Conservation (phyloP, 805 yeast genomes). For the Candida maltosa region DNA sequence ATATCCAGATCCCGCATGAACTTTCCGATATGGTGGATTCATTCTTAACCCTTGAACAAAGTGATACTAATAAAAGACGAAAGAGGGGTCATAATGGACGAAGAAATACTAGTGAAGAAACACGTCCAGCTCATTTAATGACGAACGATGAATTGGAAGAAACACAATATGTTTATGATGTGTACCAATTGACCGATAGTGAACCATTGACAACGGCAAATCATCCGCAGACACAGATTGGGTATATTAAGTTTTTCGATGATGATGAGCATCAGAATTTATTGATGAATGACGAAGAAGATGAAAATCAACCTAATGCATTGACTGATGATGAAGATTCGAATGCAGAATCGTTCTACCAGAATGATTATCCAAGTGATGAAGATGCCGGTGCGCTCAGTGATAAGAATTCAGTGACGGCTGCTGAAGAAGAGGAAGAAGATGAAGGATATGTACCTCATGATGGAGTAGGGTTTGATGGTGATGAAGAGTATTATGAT, state of each 20-base stretch:
- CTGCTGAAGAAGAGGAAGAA: slow-evolving; percentile 14
- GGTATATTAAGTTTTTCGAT: slow-evolving; percentile 54
- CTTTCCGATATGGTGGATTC: slow-evolving; percentile 73
- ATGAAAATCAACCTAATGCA: slow-evolving; percentile 24
- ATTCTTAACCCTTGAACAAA: slow-evolving; percentile 40
- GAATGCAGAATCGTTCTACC: slow-evolving; percentile 87
- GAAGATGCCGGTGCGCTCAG: slow-evolving; percentile 56
- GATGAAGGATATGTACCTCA: slow-evolving; percentile 13
- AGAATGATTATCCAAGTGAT: slow-evolving; percentile 93
- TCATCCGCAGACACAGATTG: slow-evolving; percentile 46
- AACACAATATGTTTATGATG: slow-evolving; percentile 88
- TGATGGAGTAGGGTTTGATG: slow-evolving; percentile 10
- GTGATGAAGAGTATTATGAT: slow-evolving; percentile 29
- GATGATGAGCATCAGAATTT: slow-evolving; percentile 42
- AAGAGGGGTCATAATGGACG: slow-evolving; percentile 6
- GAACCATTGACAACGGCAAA: slow-evolving; percentile 43
- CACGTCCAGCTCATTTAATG: not conserved
- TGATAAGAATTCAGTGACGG: slow-evolving; percentile 12
- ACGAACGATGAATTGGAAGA: slow-evolving; percentile 5
- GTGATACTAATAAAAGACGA: slow-evolving; percentile 12
- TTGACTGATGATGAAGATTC: slow-evolving; percentile 77
- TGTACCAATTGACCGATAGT: slow-evolving; percentile 44
- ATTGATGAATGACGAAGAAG: slow-evolving; percentile 18
- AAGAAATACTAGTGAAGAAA: slow-evolving; percentile 1
- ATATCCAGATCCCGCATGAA: slow-evolving; percentile 48